Evolutionary conservation across 805 yeast species (phyloP), one percentile per base, ranked within the genome.

Genomic region (Dipodascopsis tothii): DNA sequence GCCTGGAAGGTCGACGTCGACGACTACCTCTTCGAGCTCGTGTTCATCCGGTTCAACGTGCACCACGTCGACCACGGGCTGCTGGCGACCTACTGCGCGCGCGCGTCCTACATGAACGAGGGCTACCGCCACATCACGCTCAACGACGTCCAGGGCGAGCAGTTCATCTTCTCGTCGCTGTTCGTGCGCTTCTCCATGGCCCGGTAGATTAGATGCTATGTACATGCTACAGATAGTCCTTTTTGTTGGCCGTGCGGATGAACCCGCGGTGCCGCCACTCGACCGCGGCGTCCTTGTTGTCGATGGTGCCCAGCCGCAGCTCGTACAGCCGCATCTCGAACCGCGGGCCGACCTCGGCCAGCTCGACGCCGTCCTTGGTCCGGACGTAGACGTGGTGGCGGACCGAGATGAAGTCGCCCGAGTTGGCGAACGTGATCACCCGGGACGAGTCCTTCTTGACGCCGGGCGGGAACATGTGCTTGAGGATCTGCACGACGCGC

Each of bases 341-440:
- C 51, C 99, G 72, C n/a, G 99, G 99, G 0, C 99, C 99, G 30
- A 92, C 83, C 62, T 92, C 99, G 46, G 96, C 88, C 44, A 92
- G 66, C 62, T 92, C 97, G 1, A 87, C 95, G 16, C 74, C 75
- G 50, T 87, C 95, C 55, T 81, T 80, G 0, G 96, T 86, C 60
- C 78, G 81, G 3, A 87, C 95, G 61, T 84, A 92, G 1, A 92
- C 82, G 61, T 92, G 99, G 60, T 92, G 98, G 64, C 99, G 76
- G 3, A 92, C 96, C 49, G 87, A 78, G 48, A 92, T 90, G 60
- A 78, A 92, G 66, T 92, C 99, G 38, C 86, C 95, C 43, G 77
- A 74, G 62, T 92, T 92, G 35, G 84, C 78, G 67, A 92, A 92
- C 2, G 96, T 83, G 40, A 92, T 81, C n/a, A 92, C 96, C 55